Evolutionary conservation across 2,329 filamentous ascomycete genomes (phyloP), one percentile per base, ranked within the genome.

Genomic region (Aspergillus caelatus): DNA sequence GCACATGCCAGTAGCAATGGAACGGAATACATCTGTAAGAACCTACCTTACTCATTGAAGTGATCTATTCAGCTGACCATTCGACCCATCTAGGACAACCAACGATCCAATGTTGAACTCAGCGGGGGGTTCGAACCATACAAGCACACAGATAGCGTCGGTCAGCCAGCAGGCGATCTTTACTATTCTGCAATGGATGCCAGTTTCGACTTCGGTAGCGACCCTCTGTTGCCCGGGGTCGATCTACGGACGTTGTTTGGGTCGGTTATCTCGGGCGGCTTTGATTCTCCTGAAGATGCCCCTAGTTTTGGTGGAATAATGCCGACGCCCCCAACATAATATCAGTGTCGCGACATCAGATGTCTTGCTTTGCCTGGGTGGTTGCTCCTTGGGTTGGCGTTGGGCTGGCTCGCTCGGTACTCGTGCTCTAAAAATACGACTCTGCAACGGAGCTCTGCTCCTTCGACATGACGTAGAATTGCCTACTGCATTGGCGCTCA

Each of bases 241-340:
- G 57, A 59, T 41, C 45, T 59, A 9, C 57, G 57, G 16, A 59
- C 57, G 7, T 30, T 59, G 32, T 59, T 59, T 23, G 57, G 57
- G 2, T 52, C 57, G n/a, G 45, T 59, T 9, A 59, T 59, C 21
- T 34, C 57, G n/a, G 12, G 11, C 11, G 34, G 57, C 14, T 50
- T 52, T 28, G 45, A 39, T 19, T 39, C 52, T 8, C 32, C 52
- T 23, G 52, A 28, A 8, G 32, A 55, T 55, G 8, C 30, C 19
- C 19, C 52, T 12, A 23, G 6, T 23, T 21, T 55, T 16, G 34
- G 14, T 16, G 52, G 52, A 14, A 55, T 55, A 1, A 16, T 39
- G 21, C 34, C 32, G 8, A 55, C 52, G 2, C 52, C 52, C 7
- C 52, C 52, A 7, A 36, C 32, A 3, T 36, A 55, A 12, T 28